Evolutionary conservation across 169 alveolate genomes (phyloP), one percentile per base, ranked within the genome.

Genomic region (Plasmodium inui): DNA sequence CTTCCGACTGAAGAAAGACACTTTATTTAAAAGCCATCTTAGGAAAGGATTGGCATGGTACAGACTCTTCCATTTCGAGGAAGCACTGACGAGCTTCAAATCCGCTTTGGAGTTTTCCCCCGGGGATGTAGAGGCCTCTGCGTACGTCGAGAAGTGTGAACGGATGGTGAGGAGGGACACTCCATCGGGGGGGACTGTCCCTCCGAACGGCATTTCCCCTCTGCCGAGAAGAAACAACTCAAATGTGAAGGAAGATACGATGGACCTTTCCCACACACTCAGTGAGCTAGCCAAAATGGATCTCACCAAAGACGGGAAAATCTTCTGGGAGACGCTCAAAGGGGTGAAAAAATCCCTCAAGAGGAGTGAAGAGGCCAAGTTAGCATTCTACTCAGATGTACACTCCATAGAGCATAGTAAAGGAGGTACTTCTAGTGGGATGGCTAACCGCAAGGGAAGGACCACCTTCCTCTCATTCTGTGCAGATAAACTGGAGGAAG

Each of bases 21-120:
- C 67, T 22, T 17, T 85, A 6, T 85, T 73, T 74, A 85, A 85
- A 8, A 55, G 80, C 34, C 79, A 85, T 73, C 46, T 71, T 1
- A 85, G 93, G 79, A 85, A 85, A 26, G 93, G 71, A 0, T 10
- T 85, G 1, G 83, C 93, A 14, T 57, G 32, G 74, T 85, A 28
- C 17, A 85, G 50, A 41, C 19, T 85, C 19, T 41, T n/a, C 28
- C 14, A 14, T 19, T 85, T 85, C 22, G 44, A 44, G 5, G 84
- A 85, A 8, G 37, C 93, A 0, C 17, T 34, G 12, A 17, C 37
- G 0, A 73, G 67, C 39, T 85, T 85, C 22, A 8, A 72, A 1
- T 53, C 39, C 12, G 93, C 93, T 37, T n/a, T 12, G 0, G 22
- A 70, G 26, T 14, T 85, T 22, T 12, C 34, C 22, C 41, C 41